Base-by-base conservation (phyloP, 1,284 basidiomycete species). In the Ustilago sp. region DNA sequence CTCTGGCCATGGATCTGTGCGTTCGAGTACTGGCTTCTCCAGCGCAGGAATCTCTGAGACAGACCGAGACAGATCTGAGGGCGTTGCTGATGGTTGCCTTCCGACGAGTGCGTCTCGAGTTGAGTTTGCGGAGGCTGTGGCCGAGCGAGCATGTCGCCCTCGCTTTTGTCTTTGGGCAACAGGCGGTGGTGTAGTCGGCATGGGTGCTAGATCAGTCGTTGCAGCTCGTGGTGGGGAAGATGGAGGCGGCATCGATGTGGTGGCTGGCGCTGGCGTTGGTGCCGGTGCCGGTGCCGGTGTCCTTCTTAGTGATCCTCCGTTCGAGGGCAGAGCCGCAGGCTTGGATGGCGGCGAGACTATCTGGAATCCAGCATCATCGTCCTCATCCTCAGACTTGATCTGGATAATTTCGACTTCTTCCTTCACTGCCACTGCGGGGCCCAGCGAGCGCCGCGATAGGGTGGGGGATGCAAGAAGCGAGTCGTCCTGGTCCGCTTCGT, bases 1-100 rank as follows among this genome's bases (percentile, higher is more conserved):
- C 8, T 85, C 79, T 5, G 87, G 87, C 79, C 86, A 88, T 4
- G 72, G 72, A 31, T 75, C 69, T n/a, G 45, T 68, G 47, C 75
- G 70, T 31, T 68, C 56, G 5, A 77, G 65, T 1, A 74, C 59
- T 1, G 67, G 61, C 63, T 70, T 77, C 11, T 69, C 72, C 36
- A 55, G 13, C 12, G 45, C 9, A 2, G 66, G 63, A 3, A 52
- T 41, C 28, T 63, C 68, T 15, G 68, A 66, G 5, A 59, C 59
- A 28, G 74, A 63, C 2, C 59, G 32, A 19, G 72, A 36, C 38
- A 47, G 35, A 12, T 74, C 71, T 4, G 71, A 47, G 17, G 59
- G 50, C 11, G 72, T 67, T 13, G 61, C 63, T n/a, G 71, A 74
- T 32, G 70, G 59, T 36, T 68, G 65, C n/a, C 65, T 58, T 19